Evolutionary conservation across 495 filamentous ascomycete genomes (phyloP), one percentile per base, ranked within the genome.

Genomic region (Lepidopterella palustris): DNA sequence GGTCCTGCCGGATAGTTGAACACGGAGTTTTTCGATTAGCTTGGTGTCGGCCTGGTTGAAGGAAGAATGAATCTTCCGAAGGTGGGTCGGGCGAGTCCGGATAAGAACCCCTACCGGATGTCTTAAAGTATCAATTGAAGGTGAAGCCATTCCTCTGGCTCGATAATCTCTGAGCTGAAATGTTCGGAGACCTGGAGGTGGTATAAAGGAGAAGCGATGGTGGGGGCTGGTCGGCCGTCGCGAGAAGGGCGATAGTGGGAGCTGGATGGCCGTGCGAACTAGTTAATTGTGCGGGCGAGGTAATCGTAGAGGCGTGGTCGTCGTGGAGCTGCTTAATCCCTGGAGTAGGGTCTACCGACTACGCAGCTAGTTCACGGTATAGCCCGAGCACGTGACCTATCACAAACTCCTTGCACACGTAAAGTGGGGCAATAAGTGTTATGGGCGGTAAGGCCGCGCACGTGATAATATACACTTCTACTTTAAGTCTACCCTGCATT

Each of bases 61-160:
- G 18, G 18, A 47, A 47, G 42, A 18, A 23, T 47, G 18, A 47
- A 47, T 47, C 42, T 47, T 47, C 42, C 20, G 5, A 47, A 47
- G 42, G 5, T 47, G 42, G 42, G 20, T 18, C 20, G 18, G 42
- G 42, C 42, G 42, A 47, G 42, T 47, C 5, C 18, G 18, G 42
- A 47, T 47, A 47, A 49, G 45, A 23, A 49, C 18, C 45, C 45
- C 15, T 49, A 49, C 45, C 11, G 45, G 45, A 49, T 21, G 45
- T 21, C 13, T 23, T 49, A 49, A 21, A 49, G 4, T 13, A 9
- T 26, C 45, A 21, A 23, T 49, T 49, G 24, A 49, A 49, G 21
- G 45, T 21, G 45, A 49, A 4, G 45, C 45, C 45, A 49, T 49
- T 15, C 21, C 45, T 49, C 45, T 23, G 11, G 45, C 15, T 21